phyloP scores from a whole-genome alignment of 2,329 filamentous ascomycete species.

The Colletotrichum sansevieriae region DNA sequence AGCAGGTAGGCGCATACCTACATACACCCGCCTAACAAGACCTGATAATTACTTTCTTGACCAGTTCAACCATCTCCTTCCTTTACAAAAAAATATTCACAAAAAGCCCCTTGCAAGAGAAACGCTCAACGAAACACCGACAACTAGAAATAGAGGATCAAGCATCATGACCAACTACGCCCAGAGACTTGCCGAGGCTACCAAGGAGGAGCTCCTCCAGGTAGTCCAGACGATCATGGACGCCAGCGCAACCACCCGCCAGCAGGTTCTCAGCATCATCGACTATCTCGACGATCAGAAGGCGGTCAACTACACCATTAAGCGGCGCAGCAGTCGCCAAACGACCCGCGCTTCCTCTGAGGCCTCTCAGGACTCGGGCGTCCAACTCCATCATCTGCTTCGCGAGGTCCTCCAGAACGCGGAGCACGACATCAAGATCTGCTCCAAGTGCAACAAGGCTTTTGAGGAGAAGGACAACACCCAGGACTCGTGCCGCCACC shows the following conservation, averaged over 20 bases:
- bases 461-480: slow-evolving; percentile 28
- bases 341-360: slow-evolving; percentile 19
- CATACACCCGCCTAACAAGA: slow-evolving; percentile 10
- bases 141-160: not conserved
- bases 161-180: slow-evolving; percentile 7
- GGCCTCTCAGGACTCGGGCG: slow-evolving; percentile 17
- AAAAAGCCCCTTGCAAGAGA: not conserved
- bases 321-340: slow-evolving; percentile 15
- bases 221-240: slow-evolving; percentile 12
- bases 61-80: not conserved
- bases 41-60: slow-evolving; percentile 6
- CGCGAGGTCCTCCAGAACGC: not conserved
- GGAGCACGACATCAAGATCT: slow-evolving; percentile 24
- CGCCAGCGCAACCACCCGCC: slow-evolving; percentile 17
- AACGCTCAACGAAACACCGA: not conserved
- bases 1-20: slow-evolving; percentile 24
- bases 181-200: slow-evolving; percentile 10
- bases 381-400: not conserved
- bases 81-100: not conserved
- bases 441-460: slow-evolving; percentile 13
- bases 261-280: slow-evolving; percentile 14
- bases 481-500: slow-evolving; percentile 13
- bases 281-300: slow-evolving; percentile 24
- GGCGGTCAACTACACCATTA: not conserved
- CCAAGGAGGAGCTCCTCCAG: slow-evolving; percentile 28